Evolutionary conservation across 192 early-diverging fungal species (phyloP).

Genomic region (Thoreauomyces humboldtii): DNA sequence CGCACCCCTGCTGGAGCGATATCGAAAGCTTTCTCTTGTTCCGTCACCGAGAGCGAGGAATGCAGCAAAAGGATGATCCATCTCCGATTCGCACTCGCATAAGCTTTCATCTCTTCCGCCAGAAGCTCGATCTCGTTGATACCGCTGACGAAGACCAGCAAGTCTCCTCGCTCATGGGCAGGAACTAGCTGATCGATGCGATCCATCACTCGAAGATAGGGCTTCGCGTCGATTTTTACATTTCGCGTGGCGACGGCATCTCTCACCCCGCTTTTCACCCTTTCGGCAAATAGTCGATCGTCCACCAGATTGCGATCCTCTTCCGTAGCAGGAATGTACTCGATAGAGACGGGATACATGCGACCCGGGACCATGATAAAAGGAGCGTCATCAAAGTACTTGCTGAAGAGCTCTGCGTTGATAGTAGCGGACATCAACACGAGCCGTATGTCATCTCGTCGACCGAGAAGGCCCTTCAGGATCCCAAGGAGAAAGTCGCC

Average conservation of each 20-base stretch:
- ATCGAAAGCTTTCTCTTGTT: constrained; percentile 77
- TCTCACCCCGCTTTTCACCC: constrained; percentile 36
- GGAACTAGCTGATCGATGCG: constrained; percentile 59
- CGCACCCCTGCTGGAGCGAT: constrained; percentile 49
- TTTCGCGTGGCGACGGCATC: constrained; percentile 53
- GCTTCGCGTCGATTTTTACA: constrained; percentile 45
- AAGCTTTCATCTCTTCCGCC: constrained; percentile 49
- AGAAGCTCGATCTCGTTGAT: constrained; percentile 63
- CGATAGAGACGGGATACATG: constrained; percentile 62
- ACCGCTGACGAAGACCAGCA: constrained; percentile 64
- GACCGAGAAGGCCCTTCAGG: constrained; percentile 54
- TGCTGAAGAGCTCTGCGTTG: constrained; percentile 73
- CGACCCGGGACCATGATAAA: constrained; percentile 57
- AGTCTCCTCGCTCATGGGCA: constrained; percentile 56
- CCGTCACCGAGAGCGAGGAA: constrained; percentile 57
- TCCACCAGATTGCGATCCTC: constrained; percentile 62
- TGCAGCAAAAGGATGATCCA: constrained; percentile 68
- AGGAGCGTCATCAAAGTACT: constrained; percentile 57
- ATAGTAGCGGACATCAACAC: constrained; percentile 93
- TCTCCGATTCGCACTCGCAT: constrained; percentile 44
- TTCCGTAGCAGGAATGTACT: constrained; percentile 50
- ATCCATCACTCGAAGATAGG: constrained; percentile 59
- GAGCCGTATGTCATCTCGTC: constrained; percentile 62
- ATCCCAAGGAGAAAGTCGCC: constrained; percentile 78
- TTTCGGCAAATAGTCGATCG: constrained; percentile 41